phyloP scores from a whole-genome alignment of 192 early-diverging fungal genomes.

The Spizellomyces punctatus region DNA sequence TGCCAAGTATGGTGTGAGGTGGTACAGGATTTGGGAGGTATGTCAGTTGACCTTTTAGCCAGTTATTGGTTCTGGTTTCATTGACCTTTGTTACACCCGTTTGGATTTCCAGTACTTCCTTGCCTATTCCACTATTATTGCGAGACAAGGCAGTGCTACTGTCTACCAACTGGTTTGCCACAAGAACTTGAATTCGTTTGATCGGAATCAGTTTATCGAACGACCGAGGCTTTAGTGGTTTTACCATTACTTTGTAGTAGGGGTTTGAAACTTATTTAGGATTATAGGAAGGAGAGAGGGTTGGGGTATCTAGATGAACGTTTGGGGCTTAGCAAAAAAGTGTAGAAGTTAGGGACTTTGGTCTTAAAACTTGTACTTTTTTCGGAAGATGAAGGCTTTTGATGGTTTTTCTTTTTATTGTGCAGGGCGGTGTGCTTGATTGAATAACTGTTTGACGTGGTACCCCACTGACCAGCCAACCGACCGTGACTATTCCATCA shows the following conservation, averaged over 20 bases:
- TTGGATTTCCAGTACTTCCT: constrained; percentile 72
- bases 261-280: neutral
- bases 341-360: too few relatives aligned
- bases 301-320: too few relatives aligned
- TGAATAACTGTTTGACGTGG: too few relatives aligned
- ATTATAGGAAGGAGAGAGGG: neutral
- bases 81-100: neutral
- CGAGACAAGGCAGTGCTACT: constrained; percentile 94
- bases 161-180: constrained; percentile 95
- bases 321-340: too few relatives aligned
- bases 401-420: too few relatives aligned
- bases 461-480: too few relatives aligned
- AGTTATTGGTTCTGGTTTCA: neutral
- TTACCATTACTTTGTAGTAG: neutral
- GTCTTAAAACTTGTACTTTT: neutral
- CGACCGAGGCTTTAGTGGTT: neutral
- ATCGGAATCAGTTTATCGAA: constrained; percentile 65
- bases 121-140: constrained; percentile 93
- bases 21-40: constrained; percentile 94
- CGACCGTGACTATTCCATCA: too few relatives aligned
- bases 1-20: constrained; percentile 84
- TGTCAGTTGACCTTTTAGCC: neutral
- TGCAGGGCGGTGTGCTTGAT: too few relatives aligned
- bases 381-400: too few relatives aligned
- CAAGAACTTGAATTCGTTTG: constrained; percentile 97